phyloP scores from a whole-genome alignment of 352 stramenopile species.

The Pythium biforme region DNA sequence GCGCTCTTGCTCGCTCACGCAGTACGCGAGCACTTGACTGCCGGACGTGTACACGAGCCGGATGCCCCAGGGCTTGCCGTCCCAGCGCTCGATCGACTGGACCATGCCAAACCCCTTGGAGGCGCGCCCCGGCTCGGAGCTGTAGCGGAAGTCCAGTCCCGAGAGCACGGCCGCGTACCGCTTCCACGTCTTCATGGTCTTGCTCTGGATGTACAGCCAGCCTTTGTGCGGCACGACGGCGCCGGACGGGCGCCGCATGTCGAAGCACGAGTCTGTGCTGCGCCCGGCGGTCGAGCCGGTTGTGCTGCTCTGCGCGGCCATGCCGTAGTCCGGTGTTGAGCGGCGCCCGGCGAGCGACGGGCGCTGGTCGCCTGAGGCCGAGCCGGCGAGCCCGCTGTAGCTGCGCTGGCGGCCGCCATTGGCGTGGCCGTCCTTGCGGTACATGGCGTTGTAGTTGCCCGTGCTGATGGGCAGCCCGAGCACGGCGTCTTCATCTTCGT shows the following conservation, averaged over 20 bases:
- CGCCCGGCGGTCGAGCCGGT: conserved; percentile 11
- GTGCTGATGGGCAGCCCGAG: conserved; percentile 61
- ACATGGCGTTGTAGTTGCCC: conserved; percentile 53
- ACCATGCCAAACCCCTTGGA: conserved; percentile 71
- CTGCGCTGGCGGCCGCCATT: conserved; percentile 30
- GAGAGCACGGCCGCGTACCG: conserved; percentile 69
- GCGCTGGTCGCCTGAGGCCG: conserved; percentile 27
- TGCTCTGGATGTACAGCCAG: conserved; percentile 64
- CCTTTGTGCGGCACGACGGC: conserved; percentile 60
- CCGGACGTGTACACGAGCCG: conserved; percentile 50
- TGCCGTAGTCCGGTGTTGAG: conserved; percentile 18
- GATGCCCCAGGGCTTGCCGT: conserved; percentile 47
- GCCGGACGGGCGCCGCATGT: conserved; percentile 49
- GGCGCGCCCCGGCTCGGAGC: conserved; percentile 52
- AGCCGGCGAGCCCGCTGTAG: conserved; percentile 55
- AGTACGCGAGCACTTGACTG: conserved; percentile 48
- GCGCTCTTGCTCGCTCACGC: conserved; percentile 38
- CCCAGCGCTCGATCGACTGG: conserved; percentile 40
- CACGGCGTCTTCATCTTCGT: conserved; percentile 37
- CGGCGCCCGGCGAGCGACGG: conserved; percentile 28
- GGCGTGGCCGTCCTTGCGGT: conserved; percentile 16
- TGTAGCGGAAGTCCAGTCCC: conserved; percentile 75
- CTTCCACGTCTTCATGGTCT: conserved; percentile 70
- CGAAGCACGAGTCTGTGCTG: conserved; percentile 55
- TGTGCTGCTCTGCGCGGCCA: conserved; percentile 13